Base-by-base conservation (phyloP, 1,139 yeast species). In the Candida tropicalis region DNA sequence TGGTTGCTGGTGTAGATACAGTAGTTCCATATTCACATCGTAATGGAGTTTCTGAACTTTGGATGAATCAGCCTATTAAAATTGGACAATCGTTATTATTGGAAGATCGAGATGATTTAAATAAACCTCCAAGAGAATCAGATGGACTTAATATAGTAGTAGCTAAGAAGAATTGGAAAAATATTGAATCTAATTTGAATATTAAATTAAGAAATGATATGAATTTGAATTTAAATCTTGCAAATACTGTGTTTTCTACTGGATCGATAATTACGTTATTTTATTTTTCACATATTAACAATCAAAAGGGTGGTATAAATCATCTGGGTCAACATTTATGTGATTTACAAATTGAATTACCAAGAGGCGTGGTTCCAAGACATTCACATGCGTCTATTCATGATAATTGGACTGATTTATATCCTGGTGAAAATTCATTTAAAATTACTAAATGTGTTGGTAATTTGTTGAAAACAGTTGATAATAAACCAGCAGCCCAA, bases 1-100 rank as follows among this genome's bases (percentile, higher is more conserved):
- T 75, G 5, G 77, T 73, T 10, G 80, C 78, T 0, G 79, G 81
- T 7, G 66, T 76, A 4, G 82, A 79, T 48, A 63, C 79, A 1
- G 64, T 76, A 11, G 58, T 53, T 6, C 73, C 71, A 15, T 57
- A 62, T 37, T 68, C 72, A 0, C 57, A 58, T 9, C 56, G 77
- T 34, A 61, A 70, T 47, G 82, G 80, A 0, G 57, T 75, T 6
- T 65, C 78, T 6, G 79, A 75, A 54, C 50, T 78, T 38, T 79
- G 83, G 82, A 52, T 70, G 26, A 70, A 69, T 34, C 56, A 62
- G 5, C 48, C 49, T 4, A 49, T 74, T 11, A 46, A 47, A 1
- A 57, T 75, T 15, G 48, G 52, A 9, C 25, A 49, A 22, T 51
- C 66, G 3, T 46, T 53, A 9, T 53, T 46, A 17, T 52, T 66